These are phyloP conservation scores for Zymoseptoria crescenta DNA, from an alignment of 2,329 filamentous ascomycete genomes.

Conservation along the genomic window DNA sequence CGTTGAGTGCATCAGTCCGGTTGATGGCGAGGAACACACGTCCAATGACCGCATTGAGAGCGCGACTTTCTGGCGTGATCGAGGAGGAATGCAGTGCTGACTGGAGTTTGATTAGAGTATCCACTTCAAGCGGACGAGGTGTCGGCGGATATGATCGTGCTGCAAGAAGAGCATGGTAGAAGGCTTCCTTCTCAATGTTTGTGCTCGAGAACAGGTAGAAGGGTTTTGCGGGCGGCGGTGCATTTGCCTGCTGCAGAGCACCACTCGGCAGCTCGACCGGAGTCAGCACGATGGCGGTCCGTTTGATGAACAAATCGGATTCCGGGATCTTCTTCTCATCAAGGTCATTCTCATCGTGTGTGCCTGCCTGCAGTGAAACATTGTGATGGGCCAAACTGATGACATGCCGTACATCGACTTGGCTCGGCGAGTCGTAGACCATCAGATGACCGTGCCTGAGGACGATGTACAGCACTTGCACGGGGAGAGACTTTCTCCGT, in stretches of 20 bases:
- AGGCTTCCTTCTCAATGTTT: slow-evolving; percentile 94
- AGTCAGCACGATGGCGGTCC: slow-evolving; percentile 36
- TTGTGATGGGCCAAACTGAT: slow-evolving; percentile 85
- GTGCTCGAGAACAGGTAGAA: slow-evolving; percentile 95
- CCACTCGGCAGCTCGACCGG: slow-evolving; percentile 21
- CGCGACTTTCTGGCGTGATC: slow-evolving; percentile 80
- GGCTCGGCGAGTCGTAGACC: slow-evolving; percentile 93
- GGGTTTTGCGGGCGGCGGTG: slow-evolving; percentile 50
- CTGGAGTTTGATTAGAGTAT: slow-evolving; percentile 81
- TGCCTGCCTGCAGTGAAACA: slow-evolving; percentile 73
- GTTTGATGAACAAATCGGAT: slow-evolving; percentile 90
- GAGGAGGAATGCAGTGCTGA: slow-evolving; percentile 77
- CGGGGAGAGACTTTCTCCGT: slow-evolving; percentile 15
- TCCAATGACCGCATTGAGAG: slow-evolving; percentile 87
- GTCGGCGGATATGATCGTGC: slow-evolving; percentile 58
- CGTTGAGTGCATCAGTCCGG: slow-evolving; percentile 72
- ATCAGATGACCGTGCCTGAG: slow-evolving; percentile 85
- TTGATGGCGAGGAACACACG: slow-evolving; percentile 82
- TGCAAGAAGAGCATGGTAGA: slow-evolving; percentile 86
- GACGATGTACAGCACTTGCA: slow-evolving; percentile 28
- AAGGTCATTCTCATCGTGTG: slow-evolving; percentile 13
- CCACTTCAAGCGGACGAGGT: slow-evolving; percentile 70
- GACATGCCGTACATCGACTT: slow-evolving; percentile 92
- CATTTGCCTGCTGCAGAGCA: slow-evolving; percentile 10
- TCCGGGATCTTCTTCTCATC: slow-evolving; percentile 67